Conservation (phyloP, 306 rosid genomes). For the Cicer pinnatifidum region DNA sequence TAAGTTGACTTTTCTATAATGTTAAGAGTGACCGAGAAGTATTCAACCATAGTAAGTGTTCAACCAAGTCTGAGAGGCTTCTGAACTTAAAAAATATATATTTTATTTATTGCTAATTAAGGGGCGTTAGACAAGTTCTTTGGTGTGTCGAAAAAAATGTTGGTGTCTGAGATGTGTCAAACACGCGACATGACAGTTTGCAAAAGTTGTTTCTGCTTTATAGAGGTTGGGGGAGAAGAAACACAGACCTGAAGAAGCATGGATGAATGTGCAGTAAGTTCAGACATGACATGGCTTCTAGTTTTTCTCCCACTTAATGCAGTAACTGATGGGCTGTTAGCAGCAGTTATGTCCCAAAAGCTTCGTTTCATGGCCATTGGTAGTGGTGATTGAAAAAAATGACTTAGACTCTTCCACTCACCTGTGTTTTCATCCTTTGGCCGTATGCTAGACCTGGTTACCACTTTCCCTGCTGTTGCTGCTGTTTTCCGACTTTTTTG, state of each 20-base stretch:
- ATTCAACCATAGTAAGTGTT: not conserved
- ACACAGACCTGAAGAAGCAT: slow-evolving; percentile 87
- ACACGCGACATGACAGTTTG: not conserved
- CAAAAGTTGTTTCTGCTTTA: not conserved
- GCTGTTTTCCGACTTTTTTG: slow-evolving; percentile 51
- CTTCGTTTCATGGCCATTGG: slow-evolving; percentile 25
- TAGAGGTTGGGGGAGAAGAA: slow-evolving; percentile 24
- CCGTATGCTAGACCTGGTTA: slow-evolving; percentile 67
- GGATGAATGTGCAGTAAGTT: slow-evolving; percentile 64
- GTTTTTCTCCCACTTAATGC: slow-evolving; percentile 79
- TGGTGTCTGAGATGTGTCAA: not conserved
- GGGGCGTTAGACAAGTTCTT: not conserved
- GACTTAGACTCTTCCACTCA: slow-evolving; percentile 72
- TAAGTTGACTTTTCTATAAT: not conserved
- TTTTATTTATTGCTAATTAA: not conserved
- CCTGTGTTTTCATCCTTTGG: slow-evolving; percentile 66
- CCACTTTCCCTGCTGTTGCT: slow-evolving; percentile 44
- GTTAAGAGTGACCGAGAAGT: not conserved
- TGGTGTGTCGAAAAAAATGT: not conserved
- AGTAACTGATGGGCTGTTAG: slow-evolving; percentile 64
- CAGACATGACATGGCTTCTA: slow-evolving; percentile 72
- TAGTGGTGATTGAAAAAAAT: slow-evolving; percentile 70
- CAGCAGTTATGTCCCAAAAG: slow-evolving; percentile 34
- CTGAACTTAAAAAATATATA: not conserved
- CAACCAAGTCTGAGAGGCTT: not conserved